A percentile compares a stretch with the other conserved stretches of the same genome.
These are phyloP conservation scores for Macrolepiota dolichaula DNA, from an alignment of 768 basidiomycete genomes.

Conservation along the genomic window DNA sequence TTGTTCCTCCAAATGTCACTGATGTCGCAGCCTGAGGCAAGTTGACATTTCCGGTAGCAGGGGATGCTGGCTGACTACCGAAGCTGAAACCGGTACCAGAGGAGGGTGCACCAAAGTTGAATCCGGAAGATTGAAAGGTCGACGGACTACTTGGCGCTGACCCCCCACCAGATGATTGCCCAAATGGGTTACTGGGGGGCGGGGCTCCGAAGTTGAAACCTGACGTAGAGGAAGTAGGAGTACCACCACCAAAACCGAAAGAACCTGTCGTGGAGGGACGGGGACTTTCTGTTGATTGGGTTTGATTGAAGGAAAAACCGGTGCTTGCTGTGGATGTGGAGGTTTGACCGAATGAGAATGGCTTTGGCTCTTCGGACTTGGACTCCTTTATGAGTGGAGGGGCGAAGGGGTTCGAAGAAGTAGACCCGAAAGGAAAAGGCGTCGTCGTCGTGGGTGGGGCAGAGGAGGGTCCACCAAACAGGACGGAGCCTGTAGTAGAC, in stretches of 20 bases:
- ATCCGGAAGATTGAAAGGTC: constrained; percentile 47
- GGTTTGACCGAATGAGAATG: constrained; percentile 44
- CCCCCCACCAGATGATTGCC: constrained; percentile 28
- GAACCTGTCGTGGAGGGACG: constrained; percentile 36
- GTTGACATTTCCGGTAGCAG: constrained; percentile 37
- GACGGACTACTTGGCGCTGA: constrained; percentile 60
- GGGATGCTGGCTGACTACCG: constrained; percentile 58
- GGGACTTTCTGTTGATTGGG: constrained; percentile 29
- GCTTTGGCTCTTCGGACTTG: constrained; percentile 42
- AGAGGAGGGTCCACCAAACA: constrained; percentile 27
- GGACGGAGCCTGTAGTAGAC: constrained; percentile 19
- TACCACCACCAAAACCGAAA: constrained; percentile 45
- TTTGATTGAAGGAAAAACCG: constrained; percentile 45
- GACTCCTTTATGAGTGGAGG: constrained; percentile 29
- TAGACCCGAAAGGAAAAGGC: constrained; percentile 41
- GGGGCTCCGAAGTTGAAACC: constrained; percentile 40
- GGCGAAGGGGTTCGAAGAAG: constrained; percentile 44
- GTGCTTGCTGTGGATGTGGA: constrained; percentile 17
- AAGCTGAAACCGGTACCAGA: constrained; percentile 44
- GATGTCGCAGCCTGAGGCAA: constrained; percentile 35
- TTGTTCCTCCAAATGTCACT: constrained; percentile 37
- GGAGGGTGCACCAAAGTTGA: constrained; percentile 42
- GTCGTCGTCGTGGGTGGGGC: constrained; percentile 18
- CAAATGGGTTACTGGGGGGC: constrained; percentile 36
- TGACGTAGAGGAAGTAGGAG: constrained; percentile 34